A percentile compares a stretch with the other conserved stretches of the same genome.
Conservation (phyloP, 1,284 basidiomycete species). For the Moesziomyces antarcticus region DNA sequence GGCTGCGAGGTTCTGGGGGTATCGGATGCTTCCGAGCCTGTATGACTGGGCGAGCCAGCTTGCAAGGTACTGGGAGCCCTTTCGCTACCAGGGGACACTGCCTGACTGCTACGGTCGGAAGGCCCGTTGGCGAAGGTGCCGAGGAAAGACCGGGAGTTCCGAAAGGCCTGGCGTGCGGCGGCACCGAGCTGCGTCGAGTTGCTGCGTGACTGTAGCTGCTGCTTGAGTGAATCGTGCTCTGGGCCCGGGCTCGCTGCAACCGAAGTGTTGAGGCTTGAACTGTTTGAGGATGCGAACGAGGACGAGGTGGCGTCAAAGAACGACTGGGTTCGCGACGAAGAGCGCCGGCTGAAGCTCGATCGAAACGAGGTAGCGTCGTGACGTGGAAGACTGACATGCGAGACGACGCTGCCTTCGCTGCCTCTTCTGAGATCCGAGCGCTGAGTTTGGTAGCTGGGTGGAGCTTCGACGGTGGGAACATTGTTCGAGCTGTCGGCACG, state of each 20-base stretch:
- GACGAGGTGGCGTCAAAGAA: constrained; percentile 11
- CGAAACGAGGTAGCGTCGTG: constrained; percentile 5
- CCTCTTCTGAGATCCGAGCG: constrained; percentile 16
- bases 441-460: constrained; percentile 29
- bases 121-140: constrained; percentile 12
- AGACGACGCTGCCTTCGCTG: constrained; percentile 31
- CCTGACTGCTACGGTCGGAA: constrained; percentile 2
- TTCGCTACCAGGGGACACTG: background rate
- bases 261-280: constrained; percentile 5
- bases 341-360: constrained; percentile 6
- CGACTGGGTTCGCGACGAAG: constrained; percentile 1
- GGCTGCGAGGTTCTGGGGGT: too few species aligned
- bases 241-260: constrained; percentile 13
- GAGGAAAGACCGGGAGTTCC: constrained; percentile 28
- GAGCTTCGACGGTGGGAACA: constrained; percentile 6
- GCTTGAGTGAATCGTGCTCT: constrained; percentile 1
- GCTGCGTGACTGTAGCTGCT: constrained; percentile 4
- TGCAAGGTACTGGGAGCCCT: too few species aligned
- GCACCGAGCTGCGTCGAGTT: constrained; percentile 27
- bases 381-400: constrained; percentile 11
- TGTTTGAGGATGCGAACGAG: constrained; percentile 1
- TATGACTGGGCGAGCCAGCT: too few species aligned
- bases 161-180: constrained; percentile 22
- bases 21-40: too few species aligned
- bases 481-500: constrained; percentile 13